Percentiles rank a stretch among this genome's conserved stretches.
These are phyloP conservation scores for Cyberlindnera xylosilytica DNA, from an alignment of 805 yeast genomes.

Conservation along the genomic window DNA sequence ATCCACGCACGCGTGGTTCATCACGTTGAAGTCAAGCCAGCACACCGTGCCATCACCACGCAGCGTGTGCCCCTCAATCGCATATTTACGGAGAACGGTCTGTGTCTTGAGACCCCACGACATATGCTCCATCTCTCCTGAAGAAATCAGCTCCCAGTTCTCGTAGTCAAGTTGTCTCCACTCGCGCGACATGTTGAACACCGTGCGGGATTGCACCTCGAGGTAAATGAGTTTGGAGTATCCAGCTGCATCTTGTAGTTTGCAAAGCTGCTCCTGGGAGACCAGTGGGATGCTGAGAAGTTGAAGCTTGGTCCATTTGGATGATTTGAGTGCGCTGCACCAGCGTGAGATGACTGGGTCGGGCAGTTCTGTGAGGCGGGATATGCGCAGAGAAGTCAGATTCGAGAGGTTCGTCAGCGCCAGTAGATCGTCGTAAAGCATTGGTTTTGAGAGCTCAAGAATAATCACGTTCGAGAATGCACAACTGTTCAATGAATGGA, in stretches of 20 bases:
- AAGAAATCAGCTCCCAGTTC: conserved; percentile 20
- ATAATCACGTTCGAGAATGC: conserved; percentile 18
- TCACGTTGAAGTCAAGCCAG: conserved; percentile 22
- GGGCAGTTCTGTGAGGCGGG: conserved; percentile 10
- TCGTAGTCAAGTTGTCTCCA: conserved; percentile 19
- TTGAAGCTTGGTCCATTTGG: conserved; percentile 25
- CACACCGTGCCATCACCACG: conserved; percentile 1
- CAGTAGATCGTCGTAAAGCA: conserved; percentile 17
- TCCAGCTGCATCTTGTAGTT: conserved; percentile 17
- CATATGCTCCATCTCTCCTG: conserved; percentile 2
- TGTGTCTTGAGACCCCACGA: conserved; percentile 24
- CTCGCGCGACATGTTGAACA: conserved; percentile 13
- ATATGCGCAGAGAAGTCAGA: conserved; percentile 19
- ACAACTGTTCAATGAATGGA: conserved; percentile 12
- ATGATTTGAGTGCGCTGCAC: conserved; percentile 21
- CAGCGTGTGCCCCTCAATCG: conserved; percentile 4
- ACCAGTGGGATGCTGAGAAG: conserved; percentile 20
- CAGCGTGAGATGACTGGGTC: conserved; percentile 23
- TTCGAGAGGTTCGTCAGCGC: conserved; percentile 20
- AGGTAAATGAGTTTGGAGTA: conserved; percentile 18
- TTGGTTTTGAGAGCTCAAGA: conserved; percentile 18
- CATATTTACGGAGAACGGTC: conserved; percentile 10
- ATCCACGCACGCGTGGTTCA: conserved; percentile 11
- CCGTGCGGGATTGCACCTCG: conserved; percentile 14
- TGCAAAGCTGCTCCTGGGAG: conserved; percentile 17